Evolutionary conservation across 176 grass and related monocot genomes (phyloP).

Genomic region (Carex littledalei): DNA sequence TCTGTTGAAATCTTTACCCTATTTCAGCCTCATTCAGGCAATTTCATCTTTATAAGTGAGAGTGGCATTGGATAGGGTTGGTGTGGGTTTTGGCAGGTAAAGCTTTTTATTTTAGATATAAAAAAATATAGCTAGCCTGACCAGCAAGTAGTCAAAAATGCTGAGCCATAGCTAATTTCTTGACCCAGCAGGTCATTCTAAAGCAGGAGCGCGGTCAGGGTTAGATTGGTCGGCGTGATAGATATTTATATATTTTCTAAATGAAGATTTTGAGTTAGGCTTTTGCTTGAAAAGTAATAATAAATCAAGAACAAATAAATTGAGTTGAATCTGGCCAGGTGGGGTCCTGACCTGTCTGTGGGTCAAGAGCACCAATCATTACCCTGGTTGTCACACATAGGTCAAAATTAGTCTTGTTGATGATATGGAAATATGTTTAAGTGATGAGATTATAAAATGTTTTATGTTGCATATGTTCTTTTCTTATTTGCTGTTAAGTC

Average conservation of each 20-base stretch:
- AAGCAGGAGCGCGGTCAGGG: background rate
- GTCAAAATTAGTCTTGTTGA: background rate
- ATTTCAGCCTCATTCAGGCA: background rate
- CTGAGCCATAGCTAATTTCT: background rate
- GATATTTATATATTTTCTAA: background rate
- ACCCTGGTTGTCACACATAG: background rate
- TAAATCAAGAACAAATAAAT: background rate
- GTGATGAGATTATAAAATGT: conserved; percentile 1
- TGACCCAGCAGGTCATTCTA: background rate
- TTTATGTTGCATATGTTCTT: conserved; percentile 51
- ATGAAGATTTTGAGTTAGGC: background rate
- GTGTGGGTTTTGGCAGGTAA: background rate
- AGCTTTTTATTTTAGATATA: background rate
- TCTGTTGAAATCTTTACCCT: too few species aligned
- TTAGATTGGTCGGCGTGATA: background rate
- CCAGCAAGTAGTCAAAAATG: background rate
- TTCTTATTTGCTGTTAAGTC: conserved; percentile 34
- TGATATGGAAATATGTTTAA: background rate
- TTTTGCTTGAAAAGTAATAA: background rate
- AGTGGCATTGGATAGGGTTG: background rate
- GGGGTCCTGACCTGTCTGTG: background rate
- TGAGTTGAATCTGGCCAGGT: background rate
- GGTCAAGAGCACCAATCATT: too few species aligned
- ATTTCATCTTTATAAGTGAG: background rate
- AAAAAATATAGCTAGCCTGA: background rate